Evolutionary conservation across 1,139 yeast genomes (phyloP).

Genomic region (Geotrichum bryndzae): DNA sequence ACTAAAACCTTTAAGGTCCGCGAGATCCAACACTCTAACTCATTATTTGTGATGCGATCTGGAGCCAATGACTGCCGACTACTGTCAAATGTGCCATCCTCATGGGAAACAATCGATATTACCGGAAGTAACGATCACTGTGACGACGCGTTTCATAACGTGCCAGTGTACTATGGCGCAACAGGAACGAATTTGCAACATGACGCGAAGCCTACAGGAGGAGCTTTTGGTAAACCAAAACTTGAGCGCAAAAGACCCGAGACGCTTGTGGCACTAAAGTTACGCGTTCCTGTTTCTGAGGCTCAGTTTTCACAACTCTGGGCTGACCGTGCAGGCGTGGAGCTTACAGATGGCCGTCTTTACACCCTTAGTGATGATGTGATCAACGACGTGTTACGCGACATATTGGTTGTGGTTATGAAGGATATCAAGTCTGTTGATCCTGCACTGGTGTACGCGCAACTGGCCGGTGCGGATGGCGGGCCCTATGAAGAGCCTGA

Average conservation of each 20-base stretch:
- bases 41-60: slow-evolving; percentile 45
- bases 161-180: slow-evolving; percentile 47
- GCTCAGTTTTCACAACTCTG: slow-evolving; percentile 50
- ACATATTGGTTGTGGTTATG: slow-evolving; percentile 37
- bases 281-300: slow-evolving; percentile 51
- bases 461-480: slow-evolving; percentile 18
- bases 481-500: slow-evolving; percentile 25
- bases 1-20: slow-evolving; percentile 57
- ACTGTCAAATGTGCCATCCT: slow-evolving; percentile 41
- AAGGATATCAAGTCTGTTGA: slow-evolving; percentile 27
- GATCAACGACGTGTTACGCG: slow-evolving; percentile 38
- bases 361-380: slow-evolving; percentile 38
- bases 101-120: slow-evolving; percentile 35
- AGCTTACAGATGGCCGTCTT: slow-evolving; percentile 33
- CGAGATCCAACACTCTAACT: slow-evolving; percentile 82
- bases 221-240: not conserved
- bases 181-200: not conserved
- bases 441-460: slow-evolving; percentile 27
- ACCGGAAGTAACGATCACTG: slow-evolving; percentile 31
- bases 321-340: slow-evolving; percentile 54
- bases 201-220: slow-evolving; percentile 1
- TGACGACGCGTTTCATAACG: slow-evolving; percentile 25
- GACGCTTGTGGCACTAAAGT: slow-evolving; percentile 40
- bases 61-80: slow-evolving; percentile 29
- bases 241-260: slow-evolving; percentile 7